Evolutionary conservation across 2,329 filamentous ascomycete species (phyloP), one percentile per base, ranked within the genome.

Genomic region (Pseudogymnoascus destructans): DNA sequence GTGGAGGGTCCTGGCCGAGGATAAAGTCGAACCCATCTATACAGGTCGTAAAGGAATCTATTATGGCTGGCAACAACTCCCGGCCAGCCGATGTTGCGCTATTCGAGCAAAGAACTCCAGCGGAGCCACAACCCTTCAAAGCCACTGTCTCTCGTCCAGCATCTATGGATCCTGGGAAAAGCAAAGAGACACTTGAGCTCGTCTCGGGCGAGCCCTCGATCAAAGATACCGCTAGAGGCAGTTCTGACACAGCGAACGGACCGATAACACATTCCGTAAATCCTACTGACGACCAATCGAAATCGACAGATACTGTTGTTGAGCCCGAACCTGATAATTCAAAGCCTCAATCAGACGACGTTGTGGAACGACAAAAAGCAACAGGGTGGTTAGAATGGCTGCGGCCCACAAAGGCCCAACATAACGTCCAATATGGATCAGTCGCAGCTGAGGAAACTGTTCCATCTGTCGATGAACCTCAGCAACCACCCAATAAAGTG

Each of bases 1-100:
- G 79, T 57, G 79, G 58, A 27, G 55, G 55, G 21, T 68, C 81
- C 15, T 83, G 79, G 79, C 77, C 79, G 15, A 73, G 77, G 61
- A 67, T 70, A 32, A 84, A 84, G 65, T 78, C 81, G 5, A 71
- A 73, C 13, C 75, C 81, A 25, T 84, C 80, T 7, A 83, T 78
- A 5, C 79, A 81, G 57, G 72, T 85, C 46, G 79, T 80, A 3
- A 75, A 74, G 62, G 81, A 85, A 67, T 80, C 77, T 10, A 84
- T 85, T 25, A 70, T 80, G 49, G 81, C 80, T 27, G 79, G 60
- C n/a, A 69, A 65, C 56, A 63, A 59, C 10, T 40, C 59, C 4
- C 58, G 65, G 9, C 59, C 65, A n/a, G 57, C 63, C 36, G 66
- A 67, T 58, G 57, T 68, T 19, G 65, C 57, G 62, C 64, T 62